These are phyloP conservation scores for Talaromyces atroroseus DNA, from an alignment of 2,329 filamentous ascomycete genomes.

Conservation along the genomic window DNA sequence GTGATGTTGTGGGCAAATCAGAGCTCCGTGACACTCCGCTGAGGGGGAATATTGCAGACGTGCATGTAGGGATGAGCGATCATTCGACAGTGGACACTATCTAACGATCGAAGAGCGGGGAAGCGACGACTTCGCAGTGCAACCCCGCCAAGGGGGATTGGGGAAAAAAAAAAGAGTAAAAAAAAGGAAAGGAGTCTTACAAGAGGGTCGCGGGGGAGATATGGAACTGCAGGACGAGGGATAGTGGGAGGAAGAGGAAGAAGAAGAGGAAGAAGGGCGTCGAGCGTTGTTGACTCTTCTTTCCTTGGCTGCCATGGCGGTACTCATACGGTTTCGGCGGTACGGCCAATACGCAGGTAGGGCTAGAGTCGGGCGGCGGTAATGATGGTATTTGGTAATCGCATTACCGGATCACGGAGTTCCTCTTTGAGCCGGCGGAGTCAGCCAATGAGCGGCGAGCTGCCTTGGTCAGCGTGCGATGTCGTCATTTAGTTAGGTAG, in stretches of 20 bases:
- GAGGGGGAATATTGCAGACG: neutral
- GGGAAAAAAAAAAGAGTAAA: neutral
- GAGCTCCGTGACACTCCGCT: neutral
- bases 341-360: neutral
- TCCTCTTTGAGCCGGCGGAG: neutral
- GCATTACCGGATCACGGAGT: neutral
- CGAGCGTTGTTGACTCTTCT: neutral
- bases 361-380: neutral
- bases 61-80: conserved; percentile 2
- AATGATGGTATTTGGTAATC: neutral
- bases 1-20: neutral
- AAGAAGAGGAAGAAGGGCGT: neutral
- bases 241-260: conserved; percentile 12
- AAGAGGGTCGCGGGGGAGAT: conserved; percentile 9
- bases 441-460: neutral
- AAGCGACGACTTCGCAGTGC: neutral
- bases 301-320: neutral
- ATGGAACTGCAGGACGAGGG: conserved; percentile 12
- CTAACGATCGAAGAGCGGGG: neutral
- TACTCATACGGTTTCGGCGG: neutral
- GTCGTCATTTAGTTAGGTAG: neutral
- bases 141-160: neutral
- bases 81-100: conserved; percentile 5
- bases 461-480: neutral
- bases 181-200: conserved; percentile 6